Conservation (phyloP, 345 rosid genomes). For the Trapa bicornis region DNA sequence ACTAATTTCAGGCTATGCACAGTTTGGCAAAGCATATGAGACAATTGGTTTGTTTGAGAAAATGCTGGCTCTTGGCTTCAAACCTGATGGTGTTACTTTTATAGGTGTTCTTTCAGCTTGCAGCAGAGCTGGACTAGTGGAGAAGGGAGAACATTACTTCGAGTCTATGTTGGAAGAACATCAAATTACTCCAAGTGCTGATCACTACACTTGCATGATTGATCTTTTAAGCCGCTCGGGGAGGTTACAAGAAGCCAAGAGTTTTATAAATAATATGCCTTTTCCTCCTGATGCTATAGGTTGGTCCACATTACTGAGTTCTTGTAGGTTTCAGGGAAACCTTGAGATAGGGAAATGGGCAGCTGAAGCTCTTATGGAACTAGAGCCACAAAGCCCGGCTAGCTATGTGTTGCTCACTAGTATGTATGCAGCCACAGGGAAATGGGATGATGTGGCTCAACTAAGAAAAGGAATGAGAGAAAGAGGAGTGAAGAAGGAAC, state of each 20-base stretch:
- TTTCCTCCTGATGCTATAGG: constrained; percentile 66
- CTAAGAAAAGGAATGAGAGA: constrained; percentile 58
- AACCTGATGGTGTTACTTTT: constrained; percentile 85
- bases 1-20: constrained; percentile 70
- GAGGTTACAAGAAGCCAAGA: constrained; percentile 68
- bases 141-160: constrained; percentile 57
- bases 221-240: constrained; percentile 86
- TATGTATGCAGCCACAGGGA: constrained; percentile 60
- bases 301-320: constrained; percentile 81
- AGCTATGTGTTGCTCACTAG: constrained; percentile 61
- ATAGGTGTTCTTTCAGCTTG: constrained; percentile 85
- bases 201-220: constrained; percentile 89
- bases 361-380: constrained; percentile 57
- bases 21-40: constrained; percentile 71
- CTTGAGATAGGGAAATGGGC: constrained; percentile 77
- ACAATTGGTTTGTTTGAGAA: constrained; percentile 61
- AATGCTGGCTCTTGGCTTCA: constrained; percentile 52
- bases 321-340: constrained; percentile 57
- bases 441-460: constrained; percentile 64
- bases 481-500: constrained; percentile 66
- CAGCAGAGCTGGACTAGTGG: constrained; percentile 82
- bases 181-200: constrained; percentile 42
- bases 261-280: constrained; percentile 62
- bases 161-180: constrained; percentile 51
- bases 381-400: constrained; percentile 76